Conservation (phyloP, 1,284 basidiomycete species). For the Golubevia pallescens region DNA sequence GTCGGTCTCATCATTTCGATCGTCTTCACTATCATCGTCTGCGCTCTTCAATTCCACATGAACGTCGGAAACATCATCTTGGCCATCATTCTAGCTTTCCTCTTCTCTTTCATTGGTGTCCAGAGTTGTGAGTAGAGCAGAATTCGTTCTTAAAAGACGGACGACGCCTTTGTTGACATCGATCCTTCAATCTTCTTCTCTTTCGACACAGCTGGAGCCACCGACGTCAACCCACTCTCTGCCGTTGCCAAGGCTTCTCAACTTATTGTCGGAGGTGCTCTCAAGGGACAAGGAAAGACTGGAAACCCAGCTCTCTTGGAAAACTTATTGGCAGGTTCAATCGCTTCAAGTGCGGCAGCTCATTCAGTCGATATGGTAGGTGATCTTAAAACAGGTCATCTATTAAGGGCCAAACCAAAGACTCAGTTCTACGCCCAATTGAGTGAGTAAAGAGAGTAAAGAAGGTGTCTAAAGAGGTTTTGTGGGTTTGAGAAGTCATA, state of each 20-base stretch:
- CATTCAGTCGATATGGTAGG: conserved; percentile 59
- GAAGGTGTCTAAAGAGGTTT: too few species aligned
- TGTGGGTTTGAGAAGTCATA: too few species aligned
- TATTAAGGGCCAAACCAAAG: conserved; percentile 36
- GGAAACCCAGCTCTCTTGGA: conserved; percentile 31
- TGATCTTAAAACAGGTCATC: conserved; percentile 53
- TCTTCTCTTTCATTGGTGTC: conserved; percentile 52
- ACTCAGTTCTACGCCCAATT: conserved; percentile 52
- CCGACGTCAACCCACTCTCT: conserved; percentile 50
- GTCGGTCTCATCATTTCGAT: conserved; percentile 28
- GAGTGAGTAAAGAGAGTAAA: too few species aligned
- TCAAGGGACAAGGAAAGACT: conserved; percentile 39
- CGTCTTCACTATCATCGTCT: conserved; percentile 46
- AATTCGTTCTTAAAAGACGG: too few species aligned
- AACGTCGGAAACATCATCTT: conserved; percentile 48
- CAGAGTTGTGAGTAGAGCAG: conserved; percentile 11
- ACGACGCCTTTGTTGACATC: too few species aligned
- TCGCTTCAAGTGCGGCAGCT: conserved; percentile 44
- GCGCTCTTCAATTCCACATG: conserved; percentile 49
- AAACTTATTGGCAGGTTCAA: conserved; percentile 52
- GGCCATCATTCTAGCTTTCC: conserved; percentile 47
- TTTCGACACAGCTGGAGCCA: conserved; percentile 18
- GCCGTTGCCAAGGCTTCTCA: conserved; percentile 49
- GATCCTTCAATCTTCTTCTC: too few species aligned
- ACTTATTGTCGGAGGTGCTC: conserved; percentile 46